Conservation (phyloP, 139 green algal species). For the Picochlorum sp. region DNA sequence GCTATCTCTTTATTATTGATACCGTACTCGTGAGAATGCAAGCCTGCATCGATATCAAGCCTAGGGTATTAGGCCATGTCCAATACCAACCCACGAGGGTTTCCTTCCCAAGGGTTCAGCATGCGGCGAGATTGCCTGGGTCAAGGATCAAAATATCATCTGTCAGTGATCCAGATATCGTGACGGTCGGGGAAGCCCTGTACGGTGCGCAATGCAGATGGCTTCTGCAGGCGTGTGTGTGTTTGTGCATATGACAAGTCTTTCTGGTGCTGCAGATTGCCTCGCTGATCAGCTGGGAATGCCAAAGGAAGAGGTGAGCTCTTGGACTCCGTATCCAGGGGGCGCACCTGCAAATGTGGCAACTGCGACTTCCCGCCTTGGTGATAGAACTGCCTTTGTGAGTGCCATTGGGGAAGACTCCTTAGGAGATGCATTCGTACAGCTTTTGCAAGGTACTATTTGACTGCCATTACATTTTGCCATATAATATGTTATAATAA, state of each 20-base stretch:
- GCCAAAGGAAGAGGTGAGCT: conserved; percentile 54
- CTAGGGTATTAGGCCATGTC: too few relatives aligned
- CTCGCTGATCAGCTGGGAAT: conserved; percentile 69
- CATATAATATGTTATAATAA: not conserved
- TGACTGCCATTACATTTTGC: not conserved
- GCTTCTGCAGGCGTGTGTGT: too few relatives aligned
- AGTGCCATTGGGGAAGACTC: conserved; percentile 66
- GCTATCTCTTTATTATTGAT: not conserved
- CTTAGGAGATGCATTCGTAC: conserved; percentile 53
- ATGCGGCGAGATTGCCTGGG: too few relatives aligned
- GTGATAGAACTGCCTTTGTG: conserved; percentile 47
- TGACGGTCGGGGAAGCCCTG: not conserved
- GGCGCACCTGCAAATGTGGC: conserved; percentile 78
- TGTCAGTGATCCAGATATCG: not conserved
- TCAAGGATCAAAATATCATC: too few relatives aligned
- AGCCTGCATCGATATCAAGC: conserved; percentile 49
- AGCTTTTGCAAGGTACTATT: conserved; percentile 38
- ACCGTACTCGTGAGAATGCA: conserved; percentile 55
- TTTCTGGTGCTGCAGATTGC: conserved; percentile 49
- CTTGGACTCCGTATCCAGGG: conserved; percentile 75
- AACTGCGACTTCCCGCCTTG: conserved; percentile 47
- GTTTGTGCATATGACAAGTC: not conserved
- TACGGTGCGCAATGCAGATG: not conserved
- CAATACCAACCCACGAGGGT: too few relatives aligned
- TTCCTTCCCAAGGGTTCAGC: too few relatives aligned